These are phyloP conservation scores for Botryobasidium botryosum DNA, from an alignment of 768 basidiomycete species.

Conservation along the genomic window DNA sequence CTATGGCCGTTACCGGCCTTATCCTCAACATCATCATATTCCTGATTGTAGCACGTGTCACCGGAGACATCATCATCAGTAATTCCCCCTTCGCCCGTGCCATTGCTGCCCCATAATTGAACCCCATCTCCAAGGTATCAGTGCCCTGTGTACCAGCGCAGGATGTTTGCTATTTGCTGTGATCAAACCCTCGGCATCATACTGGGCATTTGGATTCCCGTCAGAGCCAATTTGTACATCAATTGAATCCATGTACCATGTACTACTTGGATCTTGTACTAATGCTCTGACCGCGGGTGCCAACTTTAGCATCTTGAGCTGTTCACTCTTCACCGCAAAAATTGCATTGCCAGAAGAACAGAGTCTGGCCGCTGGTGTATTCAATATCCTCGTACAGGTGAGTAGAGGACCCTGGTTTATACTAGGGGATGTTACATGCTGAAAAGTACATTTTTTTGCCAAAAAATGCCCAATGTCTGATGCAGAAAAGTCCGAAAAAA, in stretches of 20 bases:
- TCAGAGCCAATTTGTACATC: slow-evolving; percentile 49
- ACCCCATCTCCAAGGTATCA: slow-evolving; percentile 29
- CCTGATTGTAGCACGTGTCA: slow-evolving; percentile 35
- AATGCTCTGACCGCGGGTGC: not conserved
- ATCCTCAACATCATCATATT: slow-evolving; percentile 50
- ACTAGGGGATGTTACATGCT: too few relatives aligned
- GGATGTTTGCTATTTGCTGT: slow-evolving; percentile 53
- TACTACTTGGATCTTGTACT: not conserved
- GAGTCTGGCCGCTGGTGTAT: slow-evolving; percentile 54
- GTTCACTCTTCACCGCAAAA: slow-evolving; percentile 58
- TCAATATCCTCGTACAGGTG: slow-evolving; percentile 64
- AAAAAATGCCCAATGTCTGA: too few relatives aligned
- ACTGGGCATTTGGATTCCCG: slow-evolving; percentile 66
- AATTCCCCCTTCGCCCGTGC: slow-evolving; percentile 10
- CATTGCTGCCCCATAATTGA: not conserved
- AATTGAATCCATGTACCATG: too few relatives aligned
- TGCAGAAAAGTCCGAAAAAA: too few relatives aligned
- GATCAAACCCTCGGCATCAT: slow-evolving; percentile 37
- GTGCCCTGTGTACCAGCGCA: slow-evolving; percentile 35
- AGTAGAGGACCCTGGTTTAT: too few relatives aligned
- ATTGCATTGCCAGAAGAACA: slow-evolving; percentile 51
- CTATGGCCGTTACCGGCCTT: slow-evolving; percentile 53
- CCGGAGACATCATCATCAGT: slow-evolving; percentile 43
- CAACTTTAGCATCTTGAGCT: slow-evolving; percentile 33
- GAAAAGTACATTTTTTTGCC: too few relatives aligned